Evolutionary conservation across 2,329 filamentous ascomycete genomes (phyloP).

Genomic region (Cercospora canescens): DNA sequence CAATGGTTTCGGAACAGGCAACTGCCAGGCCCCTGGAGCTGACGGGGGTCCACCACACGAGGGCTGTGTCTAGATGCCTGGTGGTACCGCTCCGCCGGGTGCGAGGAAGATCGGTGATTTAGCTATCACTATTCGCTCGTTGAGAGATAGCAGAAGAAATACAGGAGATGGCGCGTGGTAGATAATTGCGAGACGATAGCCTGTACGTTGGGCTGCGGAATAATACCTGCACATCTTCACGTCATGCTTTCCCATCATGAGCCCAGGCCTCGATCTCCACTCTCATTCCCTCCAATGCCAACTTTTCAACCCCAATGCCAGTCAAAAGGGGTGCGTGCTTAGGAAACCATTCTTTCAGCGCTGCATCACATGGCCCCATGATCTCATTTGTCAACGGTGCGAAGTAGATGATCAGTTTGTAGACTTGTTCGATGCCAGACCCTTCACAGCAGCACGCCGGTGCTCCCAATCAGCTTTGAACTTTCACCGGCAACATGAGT

Average conservation of each 20-base stretch:
- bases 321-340: neutral
- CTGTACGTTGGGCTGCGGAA: no score
- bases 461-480: neutral
- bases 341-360: neutral
- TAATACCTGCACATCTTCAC: no score
- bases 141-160: no score
- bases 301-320: neutral
- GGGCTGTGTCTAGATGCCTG: neutral
- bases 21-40: neutral
- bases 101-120: no score
- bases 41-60: neutral
- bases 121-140: no score
- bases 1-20: neutral
- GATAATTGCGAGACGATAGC: no score
- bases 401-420: neutral
- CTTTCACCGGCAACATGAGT: no score
- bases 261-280: conserved; percentile 9
- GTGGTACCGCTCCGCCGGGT: no score
- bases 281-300: conserved; percentile 3
- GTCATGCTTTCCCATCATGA: neutral
- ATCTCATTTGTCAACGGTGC: neutral
- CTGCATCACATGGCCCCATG: neutral
- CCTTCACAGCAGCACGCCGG: neutral
- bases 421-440: neutral
- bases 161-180: no score